Base-by-base conservation (phyloP, 148 eudicot genomes). In the Suaeda aralocaspica region DNA sequence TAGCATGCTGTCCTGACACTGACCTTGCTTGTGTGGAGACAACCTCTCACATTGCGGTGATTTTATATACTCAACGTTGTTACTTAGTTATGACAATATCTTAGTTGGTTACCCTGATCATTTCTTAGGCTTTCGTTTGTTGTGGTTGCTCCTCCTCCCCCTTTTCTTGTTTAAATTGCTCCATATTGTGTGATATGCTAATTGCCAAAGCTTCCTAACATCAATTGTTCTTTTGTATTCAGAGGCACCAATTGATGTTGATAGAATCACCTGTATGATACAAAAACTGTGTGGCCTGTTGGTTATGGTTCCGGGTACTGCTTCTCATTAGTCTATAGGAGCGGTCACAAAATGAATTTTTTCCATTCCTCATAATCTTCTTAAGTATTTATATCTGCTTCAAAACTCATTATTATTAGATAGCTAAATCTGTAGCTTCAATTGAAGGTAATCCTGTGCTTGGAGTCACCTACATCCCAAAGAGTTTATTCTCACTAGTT, bases 221-320 rank as follows among this genome's bases (percentile, higher is more conserved):
- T 56, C 57, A 34, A 42, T 72, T 49, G 18, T 46, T 33, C 68
- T 59, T 39, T 3, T 49, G 21, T 72, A 64, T 71, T 65, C 78
- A 58, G 68, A 10, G 33, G 46, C 63, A 33, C 46, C 74, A 1
- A 64, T 74, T 59, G 84, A 85, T 63, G 73, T 55, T 64, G 85
- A 79, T 74, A 73, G 60, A 59, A 80, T 76, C 72, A 64, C 80
- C 48, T 69, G 82, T 56, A 51, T 76, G 29, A 44, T 80, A 51
- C 79, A 79, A 69, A 87, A 88, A 76, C 71, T 88, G 24, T 88
- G 89, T 80, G 79, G 87, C 83, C 73, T 88, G 63, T 36, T 82
- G 76, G 49, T 88, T 68, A 74, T 85, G 84, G 78, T 82, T 80
- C 92, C 92, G 82, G 92, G 92, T 88, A 51, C 60, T 60, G 16